These are phyloP conservation scores for Mycena pura DNA, from an alignment of 768 basidiomycete species.

Conservation along the genomic window DNA sequence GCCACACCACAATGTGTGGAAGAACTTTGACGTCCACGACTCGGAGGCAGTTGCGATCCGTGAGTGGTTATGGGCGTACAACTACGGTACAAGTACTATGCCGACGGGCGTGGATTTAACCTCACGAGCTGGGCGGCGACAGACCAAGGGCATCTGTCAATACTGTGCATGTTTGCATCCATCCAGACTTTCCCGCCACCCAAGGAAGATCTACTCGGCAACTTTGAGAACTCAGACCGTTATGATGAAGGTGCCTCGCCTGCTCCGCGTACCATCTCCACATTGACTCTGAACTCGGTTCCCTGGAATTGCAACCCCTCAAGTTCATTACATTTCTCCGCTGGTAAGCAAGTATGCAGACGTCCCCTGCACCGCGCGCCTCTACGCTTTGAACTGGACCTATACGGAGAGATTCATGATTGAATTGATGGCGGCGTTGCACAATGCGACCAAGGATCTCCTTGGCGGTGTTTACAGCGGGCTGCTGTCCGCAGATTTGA, in stretches of 20 bases:
- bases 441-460: slow-evolving; percentile 21
- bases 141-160: slow-evolving; percentile 23
- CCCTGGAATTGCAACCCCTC: slow-evolving; percentile 10
- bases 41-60: slow-evolving; percentile 22
- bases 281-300: background rate
- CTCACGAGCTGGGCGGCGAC: slow-evolving; percentile 15
- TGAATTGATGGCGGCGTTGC: slow-evolving; percentile 4
- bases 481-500: no score
- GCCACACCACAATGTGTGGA: slow-evolving; percentile 24
- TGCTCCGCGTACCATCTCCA: slow-evolving; percentile 18
- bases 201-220: slow-evolving; percentile 23
- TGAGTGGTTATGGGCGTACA: slow-evolving; percentile 20
- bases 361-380: slow-evolving; percentile 20
- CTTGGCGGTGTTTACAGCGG: slow-evolving; percentile 22
- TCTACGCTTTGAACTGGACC: slow-evolving; percentile 2
- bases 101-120: slow-evolving; percentile 14
- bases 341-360: slow-evolving; percentile 24
- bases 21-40: slow-evolving; percentile 26
- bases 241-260: slow-evolving; percentile 12
- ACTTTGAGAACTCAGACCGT: slow-evolving; percentile 20
- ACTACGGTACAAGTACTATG: no score
- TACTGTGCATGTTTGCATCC: slow-evolving; percentile 3
- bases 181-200: slow-evolving; percentile 24
- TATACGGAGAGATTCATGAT: slow-evolving; percentile 4
- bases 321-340: slow-evolving; percentile 2